These are phyloP conservation scores for Nannizziopsis barbatae DNA, from an alignment of 2,329 filamentous ascomycete genomes.

Conservation along the genomic window DNA sequence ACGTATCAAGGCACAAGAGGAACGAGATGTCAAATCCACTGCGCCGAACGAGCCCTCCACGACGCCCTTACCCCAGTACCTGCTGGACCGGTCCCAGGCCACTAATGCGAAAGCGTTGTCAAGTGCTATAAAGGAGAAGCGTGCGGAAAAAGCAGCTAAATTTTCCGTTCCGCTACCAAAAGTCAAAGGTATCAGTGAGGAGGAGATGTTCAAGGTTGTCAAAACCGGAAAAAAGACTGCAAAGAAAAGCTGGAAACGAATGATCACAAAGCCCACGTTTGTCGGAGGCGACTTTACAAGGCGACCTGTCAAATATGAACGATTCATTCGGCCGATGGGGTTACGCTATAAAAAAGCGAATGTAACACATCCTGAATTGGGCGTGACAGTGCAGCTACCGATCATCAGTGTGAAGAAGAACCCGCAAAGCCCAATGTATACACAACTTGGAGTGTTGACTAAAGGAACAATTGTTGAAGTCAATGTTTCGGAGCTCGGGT, in stretches of 20 bases:
- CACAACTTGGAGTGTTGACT: constrained; percentile 78
- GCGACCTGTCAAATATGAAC: constrained; percentile 65
- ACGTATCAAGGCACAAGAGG: constrained; percentile 86
- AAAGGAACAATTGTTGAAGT: constrained; percentile 82
- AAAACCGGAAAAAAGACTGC: constrained; percentile 90
- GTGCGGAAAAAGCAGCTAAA: constrained; percentile 83
- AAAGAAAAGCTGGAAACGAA: constrained; percentile 60
- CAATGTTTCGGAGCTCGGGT: constrained; percentile 80
- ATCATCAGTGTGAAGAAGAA: constrained; percentile 74
- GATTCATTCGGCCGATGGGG: constrained; percentile 66
- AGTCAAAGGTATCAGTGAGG: constrained; percentile 83
- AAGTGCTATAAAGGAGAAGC: constrained; percentile 89
- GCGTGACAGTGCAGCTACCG: constrained; percentile 76
- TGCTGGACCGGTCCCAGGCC: constrained; percentile 69
- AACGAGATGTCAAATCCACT: constrained; percentile 83
- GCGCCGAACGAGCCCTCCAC: constrained; percentile 65
- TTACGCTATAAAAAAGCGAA: constrained; percentile 69
- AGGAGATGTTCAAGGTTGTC: constrained; percentile 96
- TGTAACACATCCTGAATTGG: constrained; percentile 65
- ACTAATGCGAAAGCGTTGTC: constrained; percentile 64
- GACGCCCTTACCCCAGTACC: constrained; percentile 79
- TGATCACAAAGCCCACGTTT: constrained; percentile 74
- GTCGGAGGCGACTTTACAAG: constrained; percentile 85
- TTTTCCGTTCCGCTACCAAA: constrained; percentile 89
- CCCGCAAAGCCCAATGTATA: constrained; percentile 81